Evolutionary conservation across 2,329 filamentous ascomycete species (phyloP), one percentile per base, ranked within the genome.

Genomic region (Calonectria multiphialidica): DNA sequence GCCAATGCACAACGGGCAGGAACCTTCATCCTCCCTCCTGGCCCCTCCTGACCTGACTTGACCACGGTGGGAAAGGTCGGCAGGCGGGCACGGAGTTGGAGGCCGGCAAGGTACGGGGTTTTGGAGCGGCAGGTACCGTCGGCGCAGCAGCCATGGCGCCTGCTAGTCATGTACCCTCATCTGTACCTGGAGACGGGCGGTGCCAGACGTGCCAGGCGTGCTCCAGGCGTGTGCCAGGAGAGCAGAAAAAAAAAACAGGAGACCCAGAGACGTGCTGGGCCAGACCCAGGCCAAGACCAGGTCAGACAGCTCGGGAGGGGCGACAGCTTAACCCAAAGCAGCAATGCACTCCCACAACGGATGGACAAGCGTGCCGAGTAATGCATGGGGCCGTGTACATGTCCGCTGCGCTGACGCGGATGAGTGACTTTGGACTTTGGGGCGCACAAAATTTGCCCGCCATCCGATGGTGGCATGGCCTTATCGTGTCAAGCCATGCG

Each of bases 401-500:
- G 3, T 44, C 13, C 25, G 49, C 69, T 13, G 30, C 13, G 28
- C 30, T 28, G 18, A 23, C 28, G 47, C 49, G 21, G 37, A 62
- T 15, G 25, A 61, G 68, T 70, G 62, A 70, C 62, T 45, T 61
- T 61, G 35, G 62, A 70, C 62, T 45, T 61, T 61, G 35, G 35
- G 35, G 42, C 50, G 47, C 70, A 59, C 65, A 61, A 64, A 68
- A 62, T 45, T 45, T 64, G 65, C 30, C 53, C 68, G 12, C 57
- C 63, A 71, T 53, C 49, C 25, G 55, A 47, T 47, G 61, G 63
- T 66, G 53, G 55, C 63, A 71, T 71, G 63, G 68, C 77, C 73
- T 79, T 78, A 77, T 78, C 77, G 77, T 72, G 76, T 71, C 77
- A 78, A 78, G 72, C 73, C 74, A 76, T 59, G 72, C 73, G 65